Conservation (phyloP, 1,284 basidiomycete genomes). For the Stereum hirsutum region DNA sequence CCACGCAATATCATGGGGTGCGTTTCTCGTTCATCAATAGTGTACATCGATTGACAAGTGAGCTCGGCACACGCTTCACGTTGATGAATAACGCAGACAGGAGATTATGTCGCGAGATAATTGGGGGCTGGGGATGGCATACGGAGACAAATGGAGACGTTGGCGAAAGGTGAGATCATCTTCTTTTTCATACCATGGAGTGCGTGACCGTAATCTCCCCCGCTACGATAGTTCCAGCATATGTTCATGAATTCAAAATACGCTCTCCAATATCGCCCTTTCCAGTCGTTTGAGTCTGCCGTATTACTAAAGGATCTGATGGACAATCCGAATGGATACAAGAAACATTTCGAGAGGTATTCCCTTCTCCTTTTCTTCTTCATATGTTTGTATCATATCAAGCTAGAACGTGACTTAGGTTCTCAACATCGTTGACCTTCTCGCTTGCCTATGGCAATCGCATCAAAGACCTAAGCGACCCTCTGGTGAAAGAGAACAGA, state of each 20-base stretch:
- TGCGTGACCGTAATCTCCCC: neutral
- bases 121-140: neutral
- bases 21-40: neutral
- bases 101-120: neutral
- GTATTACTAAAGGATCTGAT: neutral
- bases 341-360: neutral
- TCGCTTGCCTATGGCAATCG: slow-evolving; percentile 4
- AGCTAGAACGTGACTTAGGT: neutral
- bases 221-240: neutral
- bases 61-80: neutral
- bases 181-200: neutral
- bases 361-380: neutral
- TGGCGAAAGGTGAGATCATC: slow-evolving; percentile 1
- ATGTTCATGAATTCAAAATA: neutral
- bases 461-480: neutral
- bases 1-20: slow-evolving; percentile 1
- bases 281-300: slow-evolving; percentile 2
- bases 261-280: neutral
- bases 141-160: slow-evolving; percentile 1
- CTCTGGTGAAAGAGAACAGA: slow-evolving; percentile 1
- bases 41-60: too few species aligned
- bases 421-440: slow-evolving; percentile 5
- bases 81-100: neutral
- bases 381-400: too few species aligned
- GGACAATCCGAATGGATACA: neutral